Conservation (phyloP, 1,284 basidiomycete species). For the Psilocybe mexicana region DNA sequence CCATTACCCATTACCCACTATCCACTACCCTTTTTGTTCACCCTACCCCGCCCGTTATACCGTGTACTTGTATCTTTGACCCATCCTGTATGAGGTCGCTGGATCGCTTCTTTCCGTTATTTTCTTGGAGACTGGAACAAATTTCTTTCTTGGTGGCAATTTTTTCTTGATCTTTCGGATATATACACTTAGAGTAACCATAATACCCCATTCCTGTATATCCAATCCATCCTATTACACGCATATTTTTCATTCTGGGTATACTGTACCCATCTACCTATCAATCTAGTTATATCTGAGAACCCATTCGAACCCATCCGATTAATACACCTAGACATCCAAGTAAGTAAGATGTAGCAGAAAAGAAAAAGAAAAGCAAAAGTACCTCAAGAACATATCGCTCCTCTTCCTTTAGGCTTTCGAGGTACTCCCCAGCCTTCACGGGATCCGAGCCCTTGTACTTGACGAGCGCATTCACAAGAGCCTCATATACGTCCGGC, state of each 20-base stretch:
- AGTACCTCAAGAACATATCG: conserved; percentile 94
- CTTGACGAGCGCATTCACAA: conserved; percentile 78
- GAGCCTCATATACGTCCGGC: conserved; percentile 93
- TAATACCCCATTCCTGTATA: conserved; percentile 2
- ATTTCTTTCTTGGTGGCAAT: background rate
- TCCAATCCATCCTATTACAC: background rate
- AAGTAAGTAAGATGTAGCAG: too few species aligned
- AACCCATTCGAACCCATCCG: too few species aligned
- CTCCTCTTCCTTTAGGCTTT: conserved; percentile 95
- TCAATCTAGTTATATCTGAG: background rate
- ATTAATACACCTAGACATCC: background rate
- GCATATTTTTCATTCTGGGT: background rate
- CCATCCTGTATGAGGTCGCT: background rate
- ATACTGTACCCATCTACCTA: background rate
- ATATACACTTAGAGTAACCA: background rate
- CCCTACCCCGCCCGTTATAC: background rate
- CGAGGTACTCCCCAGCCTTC: conserved; percentile 82
- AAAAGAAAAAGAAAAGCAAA: background rate
- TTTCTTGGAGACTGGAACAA: background rate
- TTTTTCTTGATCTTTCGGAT: background rate
- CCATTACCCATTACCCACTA: background rate
- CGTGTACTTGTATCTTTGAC: conserved; percentile 16
- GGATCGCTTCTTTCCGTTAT: conserved; percentile 3
- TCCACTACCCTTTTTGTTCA: background rate
- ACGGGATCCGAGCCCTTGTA: conserved; percentile 68